Base-by-base conservation (phyloP, 805 yeast genomes). In the Schwanniomyces occidentalis region DNA sequence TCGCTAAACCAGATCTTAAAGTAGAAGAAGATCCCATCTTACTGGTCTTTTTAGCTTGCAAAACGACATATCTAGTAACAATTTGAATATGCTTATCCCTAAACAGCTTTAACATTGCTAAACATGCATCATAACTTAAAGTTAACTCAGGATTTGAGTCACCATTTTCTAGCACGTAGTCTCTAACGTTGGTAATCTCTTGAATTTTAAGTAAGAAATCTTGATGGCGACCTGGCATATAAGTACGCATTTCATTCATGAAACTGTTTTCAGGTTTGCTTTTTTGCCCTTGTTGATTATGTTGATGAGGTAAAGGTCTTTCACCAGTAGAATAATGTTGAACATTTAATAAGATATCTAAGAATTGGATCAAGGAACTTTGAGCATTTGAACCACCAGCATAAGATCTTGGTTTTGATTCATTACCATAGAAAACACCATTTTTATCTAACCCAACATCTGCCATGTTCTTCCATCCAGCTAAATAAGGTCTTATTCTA, bases 371-470 rank as follows among this genome's bases (percentile, higher is more conserved):
- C 49, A 90, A 69, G 2, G 96, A 86, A 30, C 90, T 80, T 61
- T 90, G 98, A 0, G 96, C 97, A 56, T 90, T 90, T 4, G 95
- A 85, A 1, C 98, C 98, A 17, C 98, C 98, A 12, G 95, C 72
- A 56, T 75, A 82, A 1, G 54, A 31, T 47, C 82, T 65, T 32
- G 78, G 82, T 18, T 47, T 57, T 2, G 57, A 52, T 51, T 81
- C 88, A 35, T 74, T 68, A 16, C 95, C 95, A 54, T 90, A 90
- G 31, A 71, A 65, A 1, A 90, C 82, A 1, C 97, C 98, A 39
- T 80, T 60, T 30, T 69, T 68, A 41, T 55, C 62, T 38, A 90
- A 69, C 0, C 97, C 97, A 2, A 82, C 89, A 37, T 78, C 87
- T 16, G 76, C 78, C 96, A 91, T 90, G 52, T 86, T 86, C 54